Evolutionary conservation across 345 rosid species (phyloP).

Genomic region (Mallotus nudiflorus): DNA sequence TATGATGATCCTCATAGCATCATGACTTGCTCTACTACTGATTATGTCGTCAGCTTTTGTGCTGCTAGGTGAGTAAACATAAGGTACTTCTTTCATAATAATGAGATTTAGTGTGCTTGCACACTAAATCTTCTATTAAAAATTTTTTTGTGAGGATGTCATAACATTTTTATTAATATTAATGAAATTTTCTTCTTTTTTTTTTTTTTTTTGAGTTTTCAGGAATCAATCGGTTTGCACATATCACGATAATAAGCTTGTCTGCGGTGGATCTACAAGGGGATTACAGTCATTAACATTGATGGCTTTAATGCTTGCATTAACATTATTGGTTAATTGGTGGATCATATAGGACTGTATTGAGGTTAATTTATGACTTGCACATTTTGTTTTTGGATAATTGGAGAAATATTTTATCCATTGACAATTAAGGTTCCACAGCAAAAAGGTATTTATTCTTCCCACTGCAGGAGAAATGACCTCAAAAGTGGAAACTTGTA

Average conservation of each 20-base stretch:
- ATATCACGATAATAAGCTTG: constrained; percentile 60
- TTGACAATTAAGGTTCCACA: background rate
- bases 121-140: no score
- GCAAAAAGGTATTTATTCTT: background rate
- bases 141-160: no score
- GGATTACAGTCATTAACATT: constrained; percentile 43
- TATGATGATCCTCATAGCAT: constrained; percentile 87
- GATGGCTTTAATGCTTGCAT: constrained; percentile 35
- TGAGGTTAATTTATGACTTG: no score
- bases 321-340: constrained; percentile 20
- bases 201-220: background rate
- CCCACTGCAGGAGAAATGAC: background rate
- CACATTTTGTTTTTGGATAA: background rate
- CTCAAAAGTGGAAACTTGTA: background rate
- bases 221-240: constrained; percentile 69
- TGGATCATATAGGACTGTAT: constrained; percentile 10
- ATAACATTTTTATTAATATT: no score
- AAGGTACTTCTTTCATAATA: no score
- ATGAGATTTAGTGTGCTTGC: no score
- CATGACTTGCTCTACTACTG: constrained; percentile 64
- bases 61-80: constrained; percentile 44
- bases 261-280: constrained; percentile 51
- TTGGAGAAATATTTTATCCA: background rate
- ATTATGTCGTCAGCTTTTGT: constrained; percentile 77
- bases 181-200: no score